Evolutionary conservation across 176 grass and related monocot genomes (phyloP), one percentile per base, ranked within the genome.

Genomic region (Bonia amplexicaulis): DNA sequence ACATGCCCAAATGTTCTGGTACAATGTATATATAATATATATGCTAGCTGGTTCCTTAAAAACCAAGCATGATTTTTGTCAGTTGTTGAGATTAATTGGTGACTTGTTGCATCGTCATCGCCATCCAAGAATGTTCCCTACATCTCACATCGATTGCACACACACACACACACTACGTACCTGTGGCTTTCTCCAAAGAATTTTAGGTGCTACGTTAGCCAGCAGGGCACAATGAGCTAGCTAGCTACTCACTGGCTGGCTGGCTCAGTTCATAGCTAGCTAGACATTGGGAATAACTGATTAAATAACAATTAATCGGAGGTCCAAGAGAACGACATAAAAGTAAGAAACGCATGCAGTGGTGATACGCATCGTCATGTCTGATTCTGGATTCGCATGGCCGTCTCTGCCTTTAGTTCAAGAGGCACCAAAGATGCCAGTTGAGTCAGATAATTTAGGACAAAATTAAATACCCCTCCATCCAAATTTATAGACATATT

Each of bases 121-220:
- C 83, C 83, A 90, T 80, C 83, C 78, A 82, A 85, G 83, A 90
- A 90, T 90, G 78, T 90, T 82, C 55, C 82, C 72, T 71, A 13
- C 51, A 58, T 42, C 55, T 77, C 83, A 72, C 72, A 65, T 82
- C 81, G 23, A 16, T 9, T 58, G 16, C 5, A 12, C 85, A 4
- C 23, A 14, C 22, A 1, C 33, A 5, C 82, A 20, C 70, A 62
- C 41, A 41, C 31, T 23, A 51, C n/a, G 2, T 8, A 54, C 12
- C 47, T 33, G 46, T 52, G 71, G 19, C 25, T 55, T 71, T 84
- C 61, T 59, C 39, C 6, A 52, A 86, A 62, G 54, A 79, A 88
- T 31, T 48, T 80, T 80, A 71, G 71, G 70, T 75, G 71, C 82
- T 66, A 51, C 70, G 44, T 74, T 84, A 65, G 71, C 44, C 44